Base-by-base conservation (phyloP, 2,329 filamentous ascomycete species). In the Verticillium zaregamsianum region DNA sequence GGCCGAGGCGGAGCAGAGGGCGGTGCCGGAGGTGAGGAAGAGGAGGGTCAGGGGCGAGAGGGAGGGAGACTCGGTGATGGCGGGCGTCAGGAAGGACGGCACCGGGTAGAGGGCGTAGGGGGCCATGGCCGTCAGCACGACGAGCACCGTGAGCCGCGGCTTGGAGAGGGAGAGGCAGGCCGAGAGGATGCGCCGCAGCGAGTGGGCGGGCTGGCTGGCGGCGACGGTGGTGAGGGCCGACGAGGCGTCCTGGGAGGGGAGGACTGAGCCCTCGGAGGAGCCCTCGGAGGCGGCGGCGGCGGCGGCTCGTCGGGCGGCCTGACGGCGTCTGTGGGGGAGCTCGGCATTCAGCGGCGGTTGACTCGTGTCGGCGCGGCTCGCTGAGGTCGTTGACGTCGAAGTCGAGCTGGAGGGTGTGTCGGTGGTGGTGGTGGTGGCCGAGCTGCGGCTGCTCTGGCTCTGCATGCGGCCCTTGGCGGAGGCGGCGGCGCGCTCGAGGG, bases 41-140 rank as follows among this genome's bases (percentile, higher is more conserved):
- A 96, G 82, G 20, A 98, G 88, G 9, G 95, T 99, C 60, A 98
- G 82, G 2, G 95, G 92, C 64, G 91, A 96, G 55, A 97, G 85
- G 20, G 92, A 95, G 1, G 95, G 93, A 6, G 89, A 90, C 57
- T 82, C 82, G 59, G 82, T 79, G 61, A 76, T 85, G 20, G 87
- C 83, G 11, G 90, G 86, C 49, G 86, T 85, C 59, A 99, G 87
- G 65, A 98, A 87, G 60, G 92, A 89, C 2, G 94, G 93, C 2
- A 97, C 91, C 0, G 95, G 95, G 74, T 97, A 99, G 61, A 99
- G 82, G 17, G 92, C 92, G 76, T 98, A 99, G 3, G 94, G 86
- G 2, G 91, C 90, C 74, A 95, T 97, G 32, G 94, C 92, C 0
- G 92, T 92, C 57, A 99, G 87, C 35, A 97, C 90, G 64, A 99